Percentiles rank a stretch among this genome's conserved stretches.
phyloP scores from a whole-genome alignment of 768 basidiomycete species.

The Hericium rajendrae region DNA sequence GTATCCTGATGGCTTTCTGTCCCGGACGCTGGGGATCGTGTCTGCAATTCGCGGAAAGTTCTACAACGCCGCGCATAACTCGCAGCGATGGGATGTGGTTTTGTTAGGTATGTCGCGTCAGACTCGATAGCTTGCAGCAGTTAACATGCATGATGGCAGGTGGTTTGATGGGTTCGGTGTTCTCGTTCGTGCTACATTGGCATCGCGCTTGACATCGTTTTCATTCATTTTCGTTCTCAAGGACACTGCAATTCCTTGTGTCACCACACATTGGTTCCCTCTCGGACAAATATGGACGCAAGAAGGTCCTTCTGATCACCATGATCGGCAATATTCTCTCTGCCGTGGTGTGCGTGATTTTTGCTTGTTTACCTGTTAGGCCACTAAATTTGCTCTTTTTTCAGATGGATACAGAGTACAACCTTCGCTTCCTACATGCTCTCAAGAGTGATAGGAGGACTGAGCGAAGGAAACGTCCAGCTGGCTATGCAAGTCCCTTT shows the following conservation, averaged over 20 bases:
- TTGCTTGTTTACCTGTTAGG: background rate
- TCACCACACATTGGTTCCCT: slow-evolving; percentile 75
- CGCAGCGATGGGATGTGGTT: slow-evolving; percentile 87
- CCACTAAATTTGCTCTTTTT: background rate
- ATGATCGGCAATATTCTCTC: slow-evolving; percentile 94
- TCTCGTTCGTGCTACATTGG: slow-evolving; percentile 53
- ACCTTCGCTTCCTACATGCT: slow-evolving; percentile 85
- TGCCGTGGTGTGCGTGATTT: slow-evolving; percentile 62
- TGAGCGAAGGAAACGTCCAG: slow-evolving; percentile 97
- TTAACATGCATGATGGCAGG: slow-evolving; percentile 27
- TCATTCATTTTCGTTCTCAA: slow-evolving; percentile 19
- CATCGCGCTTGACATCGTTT: background rate
- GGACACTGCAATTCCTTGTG: slow-evolving; percentile 75
- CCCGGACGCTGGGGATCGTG: slow-evolving; percentile 57
- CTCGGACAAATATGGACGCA: slow-evolving; percentile 87
- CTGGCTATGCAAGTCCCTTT: slow-evolving; percentile 69
- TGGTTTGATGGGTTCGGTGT: slow-evolving; percentile 88
- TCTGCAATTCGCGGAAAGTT: slow-evolving; percentile 58
- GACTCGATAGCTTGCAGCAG: background rate
- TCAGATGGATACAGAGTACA: slow-evolving; percentile 84
- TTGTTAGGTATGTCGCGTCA: slow-evolving; percentile 55
- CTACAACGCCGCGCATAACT: slow-evolving; percentile 48
- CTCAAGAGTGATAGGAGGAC: slow-evolving; percentile 83
- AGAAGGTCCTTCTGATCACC: slow-evolving; percentile 67
- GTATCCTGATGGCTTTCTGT: slow-evolving; percentile 61